These are phyloP conservation scores for Massarina eburnea DNA, from an alignment of 2,329 filamentous ascomycete species.

Conservation along the genomic window DNA sequence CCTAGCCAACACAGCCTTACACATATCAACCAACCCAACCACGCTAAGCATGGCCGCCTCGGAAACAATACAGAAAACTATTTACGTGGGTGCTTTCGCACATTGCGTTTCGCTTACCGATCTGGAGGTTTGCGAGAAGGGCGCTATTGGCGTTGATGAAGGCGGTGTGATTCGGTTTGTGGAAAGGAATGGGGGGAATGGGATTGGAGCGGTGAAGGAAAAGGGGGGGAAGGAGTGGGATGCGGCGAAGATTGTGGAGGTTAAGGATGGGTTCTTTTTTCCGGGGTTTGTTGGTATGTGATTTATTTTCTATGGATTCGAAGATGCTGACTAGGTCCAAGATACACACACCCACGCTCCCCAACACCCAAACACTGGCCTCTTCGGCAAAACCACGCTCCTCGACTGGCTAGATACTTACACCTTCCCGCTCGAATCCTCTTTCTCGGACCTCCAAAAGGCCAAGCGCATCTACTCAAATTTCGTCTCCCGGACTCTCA, in stretches of 20 bases:
- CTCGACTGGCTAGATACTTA: conserved; percentile 93
- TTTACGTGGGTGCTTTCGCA: conserved; percentile 66
- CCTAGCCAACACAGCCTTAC: not conserved
- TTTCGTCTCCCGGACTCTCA: conserved; percentile 76
- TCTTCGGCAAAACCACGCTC: conserved; percentile 91
- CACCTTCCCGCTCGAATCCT: conserved; percentile 90
- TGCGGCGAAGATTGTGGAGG: conserved; percentile 42
- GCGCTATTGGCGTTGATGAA: conserved; percentile 55
- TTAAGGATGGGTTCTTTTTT: conserved; percentile 70
- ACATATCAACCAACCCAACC: not conserved
- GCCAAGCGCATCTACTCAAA: conserved; percentile 75
- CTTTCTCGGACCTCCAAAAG: conserved; percentile 63
- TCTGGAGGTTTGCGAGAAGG: conserved; percentile 53
- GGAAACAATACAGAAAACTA: conserved; percentile 28
- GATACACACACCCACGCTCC: conserved; percentile 92
- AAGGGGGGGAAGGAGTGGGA: conserved; percentile 39
- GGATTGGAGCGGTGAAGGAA: conserved; percentile 23
- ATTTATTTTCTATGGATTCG: not conserved
- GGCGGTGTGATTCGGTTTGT: conserved; percentile 55
- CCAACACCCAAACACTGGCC: conserved; percentile 90
- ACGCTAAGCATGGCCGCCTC: conserved; percentile 39
- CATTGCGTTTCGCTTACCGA: conserved; percentile 54
- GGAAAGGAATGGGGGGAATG: conserved; percentile 34
- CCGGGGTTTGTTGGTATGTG: conserved; percentile 74
- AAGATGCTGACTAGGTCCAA: not conserved